phyloP scores from a whole-genome alignment of 2,329 filamentous ascomycete species.

The Sarocladium brachiariae region DNA sequence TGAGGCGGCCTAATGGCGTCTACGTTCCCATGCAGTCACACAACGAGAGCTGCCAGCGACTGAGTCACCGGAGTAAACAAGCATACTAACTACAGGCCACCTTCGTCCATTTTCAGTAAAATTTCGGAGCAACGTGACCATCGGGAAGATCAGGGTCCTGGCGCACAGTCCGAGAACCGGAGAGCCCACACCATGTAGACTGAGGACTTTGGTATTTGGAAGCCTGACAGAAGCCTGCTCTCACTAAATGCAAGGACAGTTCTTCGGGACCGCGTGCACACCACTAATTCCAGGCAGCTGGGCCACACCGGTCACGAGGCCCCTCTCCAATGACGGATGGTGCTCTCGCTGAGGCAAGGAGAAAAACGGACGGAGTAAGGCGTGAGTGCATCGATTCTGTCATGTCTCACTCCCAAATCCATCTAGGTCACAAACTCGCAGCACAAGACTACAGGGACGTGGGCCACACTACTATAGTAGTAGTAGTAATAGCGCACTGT shows the following conservation, averaged over 20 bases:
- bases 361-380: too few species aligned
- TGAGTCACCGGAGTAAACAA: conserved; percentile 1
- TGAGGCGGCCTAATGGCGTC: neutral
- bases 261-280: too few species aligned
- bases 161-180: neutral
- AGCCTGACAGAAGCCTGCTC: too few species aligned
- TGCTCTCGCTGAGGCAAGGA: too few species aligned
- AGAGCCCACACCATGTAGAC: neutral
- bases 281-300: neutral
- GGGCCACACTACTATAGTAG: too few species aligned
- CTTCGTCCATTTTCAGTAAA: neutral
- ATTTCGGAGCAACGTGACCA: neutral
- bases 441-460: too few species aligned
- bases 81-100: too few species aligned
- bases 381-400: too few species aligned
- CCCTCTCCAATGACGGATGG: neutral
- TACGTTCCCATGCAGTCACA: neutral
- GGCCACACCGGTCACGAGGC: neutral
- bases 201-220: neutral
- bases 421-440: too few species aligned
- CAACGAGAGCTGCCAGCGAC: neutral
- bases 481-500: too few species aligned
- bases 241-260: too few species aligned
- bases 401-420: too few species aligned
- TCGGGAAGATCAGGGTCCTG: neutral